Base-by-base conservation (phyloP, 805 yeast species). In the Blastobotrys parvus region DNA sequence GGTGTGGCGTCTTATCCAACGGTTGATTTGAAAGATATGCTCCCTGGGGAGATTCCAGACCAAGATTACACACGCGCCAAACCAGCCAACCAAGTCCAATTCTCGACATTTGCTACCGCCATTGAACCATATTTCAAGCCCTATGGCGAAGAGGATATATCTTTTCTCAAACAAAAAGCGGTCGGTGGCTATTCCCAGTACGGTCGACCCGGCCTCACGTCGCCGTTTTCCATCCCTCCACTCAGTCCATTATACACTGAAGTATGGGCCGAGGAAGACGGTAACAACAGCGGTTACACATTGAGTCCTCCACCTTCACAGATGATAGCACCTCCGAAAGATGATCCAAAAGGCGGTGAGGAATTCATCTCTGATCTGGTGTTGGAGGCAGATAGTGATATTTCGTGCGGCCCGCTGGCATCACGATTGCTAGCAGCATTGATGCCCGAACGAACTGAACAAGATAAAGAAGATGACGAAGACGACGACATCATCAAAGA, bases 1-100 rank as follows among this genome's bases (percentile, higher is more conserved):
- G 95, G 84, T 3, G 98, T 92, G 13, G 84, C 92, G 0, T 78
- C 89, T n/a, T 92, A 78, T 59, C 98, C 98, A 0, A 75, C 79
- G 25, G 70, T 70, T 32, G 95, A 89, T 57, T 66, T 92, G 36
- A 70, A 77, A 50, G 82, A 78, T 43, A 62, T 82, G 48, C 67
- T 92, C 23, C 95, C 98, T 0, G 99, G 98, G 2, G 77, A 71
- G 29, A 80, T 88, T 20, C 98, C 98, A 8, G 79, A 84, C 59
- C 74, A 72, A 44, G 97, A 92, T 62, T 87, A 85, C 52, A 80
- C 95, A 3, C 77, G 78, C 48, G 77, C 80, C 11, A 90, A 89
- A 56, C 89, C 89, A 16, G 64, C 87, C 2, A 90, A 87, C 61
- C 98, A 92, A 65, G 92, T 90, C 15, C 96, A 88, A 57, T 88